Evolutionary conservation across 306 rosid species (phyloP).

Genomic region (Quercus agrifolia): DNA sequence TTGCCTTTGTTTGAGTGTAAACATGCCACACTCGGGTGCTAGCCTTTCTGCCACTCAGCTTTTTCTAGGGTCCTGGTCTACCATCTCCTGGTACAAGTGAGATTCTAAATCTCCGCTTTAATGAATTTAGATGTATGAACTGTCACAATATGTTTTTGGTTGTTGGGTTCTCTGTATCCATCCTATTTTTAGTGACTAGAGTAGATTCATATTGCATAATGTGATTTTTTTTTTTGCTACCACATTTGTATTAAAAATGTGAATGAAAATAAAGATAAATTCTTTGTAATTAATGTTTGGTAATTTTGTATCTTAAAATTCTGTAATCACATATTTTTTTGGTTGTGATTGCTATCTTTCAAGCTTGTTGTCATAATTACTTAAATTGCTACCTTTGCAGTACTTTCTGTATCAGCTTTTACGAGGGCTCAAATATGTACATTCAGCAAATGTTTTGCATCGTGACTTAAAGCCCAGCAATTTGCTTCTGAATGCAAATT

Average conservation of each 20-base stretch:
- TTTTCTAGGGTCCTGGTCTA: background rate
- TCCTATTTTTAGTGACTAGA: background rate
- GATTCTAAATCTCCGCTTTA: background rate
- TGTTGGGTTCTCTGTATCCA: background rate
- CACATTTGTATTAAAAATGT: background rate
- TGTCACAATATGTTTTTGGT: background rate
- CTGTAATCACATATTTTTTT: background rate
- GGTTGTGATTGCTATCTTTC: conserved; percentile 17
- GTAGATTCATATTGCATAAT: background rate
- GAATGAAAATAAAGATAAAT: background rate
- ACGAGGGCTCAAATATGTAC: conserved; percentile 91
- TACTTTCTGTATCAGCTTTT: conserved; percentile 90
- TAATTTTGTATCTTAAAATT: background rate
- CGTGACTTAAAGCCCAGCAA: conserved; percentile 98
- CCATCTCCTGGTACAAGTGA: no score
- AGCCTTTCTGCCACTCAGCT: background rate
- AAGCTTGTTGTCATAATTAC: conserved; percentile 10
- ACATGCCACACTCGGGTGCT: background rate
- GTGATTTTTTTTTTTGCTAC: background rate
- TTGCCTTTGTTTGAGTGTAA: background rate
- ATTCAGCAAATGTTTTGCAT: conserved; percentile 91
- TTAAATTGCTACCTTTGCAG: conserved; percentile 43
- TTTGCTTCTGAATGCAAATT: conserved; percentile 84
- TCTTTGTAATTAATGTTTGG: background rate
- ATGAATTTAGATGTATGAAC: background rate